phyloP scores from a whole-genome alignment of 495 filamentous ascomycete species.

The Xanthoparmelia taractica region DNA sequence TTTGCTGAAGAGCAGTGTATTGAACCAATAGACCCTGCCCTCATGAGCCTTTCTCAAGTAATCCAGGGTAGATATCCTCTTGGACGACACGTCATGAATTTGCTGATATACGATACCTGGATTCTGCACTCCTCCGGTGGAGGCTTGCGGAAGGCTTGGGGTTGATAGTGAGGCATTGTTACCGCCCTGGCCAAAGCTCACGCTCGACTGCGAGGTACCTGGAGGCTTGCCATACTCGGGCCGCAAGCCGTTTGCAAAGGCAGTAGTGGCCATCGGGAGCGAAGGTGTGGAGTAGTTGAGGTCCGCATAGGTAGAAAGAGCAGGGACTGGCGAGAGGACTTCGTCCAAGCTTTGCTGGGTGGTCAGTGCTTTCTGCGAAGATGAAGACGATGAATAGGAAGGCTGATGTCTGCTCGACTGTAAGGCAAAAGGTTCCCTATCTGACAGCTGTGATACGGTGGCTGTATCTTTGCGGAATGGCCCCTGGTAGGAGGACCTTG shows the following conservation, averaged over 20 bases:
- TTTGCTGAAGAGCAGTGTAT: slow-evolving; percentile 85
- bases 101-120: slow-evolving; percentile 68
- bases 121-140: slow-evolving; percentile 46
- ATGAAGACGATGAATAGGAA: slow-evolving; percentile 9
- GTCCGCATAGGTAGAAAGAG: slow-evolving; percentile 14
- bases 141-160: slow-evolving; percentile 18
- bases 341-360: slow-evolving; percentile 15
- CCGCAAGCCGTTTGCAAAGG: slow-evolving; percentile 17
- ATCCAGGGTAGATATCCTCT: slow-evolving; percentile 91
- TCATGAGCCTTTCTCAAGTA: slow-evolving; percentile 90
- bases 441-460: slow-evolving; percentile 6
- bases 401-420: slow-evolving; percentile 9
- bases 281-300: slow-evolving; percentile 15
- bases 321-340: slow-evolving; percentile 3
- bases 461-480: slow-evolving; percentile 8
- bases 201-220: slow-evolving; percentile 20
- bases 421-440: slow-evolving; percentile 11
- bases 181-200: slow-evolving; percentile 20
- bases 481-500: slow-evolving; percentile 19
- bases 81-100: slow-evolving; percentile 81
- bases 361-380: slow-evolving; percentile 5
- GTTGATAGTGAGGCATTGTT: slow-evolving; percentile 19
- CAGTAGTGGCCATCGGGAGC: slow-evolving; percentile 19
- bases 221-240: slow-evolving; percentile 17
- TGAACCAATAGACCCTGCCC: slow-evolving; percentile 95